Base-by-base conservation (phyloP, 805 yeast genomes). In the Ogataea siamensis region DNA sequence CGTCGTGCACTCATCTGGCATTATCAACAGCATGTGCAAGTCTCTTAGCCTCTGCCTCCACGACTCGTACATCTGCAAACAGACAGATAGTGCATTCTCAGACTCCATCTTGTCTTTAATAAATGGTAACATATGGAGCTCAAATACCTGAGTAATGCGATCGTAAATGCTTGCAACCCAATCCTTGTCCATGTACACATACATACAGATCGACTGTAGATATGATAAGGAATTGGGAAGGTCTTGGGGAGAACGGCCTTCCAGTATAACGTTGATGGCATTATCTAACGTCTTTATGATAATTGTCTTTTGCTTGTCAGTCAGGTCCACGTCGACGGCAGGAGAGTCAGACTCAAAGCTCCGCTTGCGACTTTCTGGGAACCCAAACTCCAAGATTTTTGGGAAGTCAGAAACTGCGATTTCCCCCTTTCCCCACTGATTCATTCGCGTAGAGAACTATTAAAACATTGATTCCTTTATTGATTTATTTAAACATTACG, bases 1-100 rank as follows among this genome's bases (percentile, higher is more conserved):
- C 9, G 47, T 42, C 7, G 50, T 43, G 7, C 48, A 43, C 8
- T 43, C 39, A 28, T 51, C 57, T 7, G 46, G 30, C 14, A 39
- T 19, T 32, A 49, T 21, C 17, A 50, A 37, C 10, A 45, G 8
- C 16, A 34, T 25, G 22, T 28, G 35, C 2, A 52, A 28, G 16
- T 32, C 28, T 10, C 20, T 5, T 1, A 52, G 23, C 10, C 46
- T 34, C 2, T 27, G 27, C 13, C 40, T 33, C 57, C 57, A 52
- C 4, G 23, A n/a, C 10, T 31, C 15, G 28, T 32, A 50, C 33
- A 30, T 21, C 1, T 12, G 7, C 4, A 48, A 8, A 27, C 47
- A 46, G 8, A 28, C 30, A 5, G 12, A 18, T 3, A 27, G 25
- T 2, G 40, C 25, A 13, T 27, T 12, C 9, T 16, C 29, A 7